phyloP scores from a whole-genome alignment of 331 rosid genomes.

The Saraca asoca region DNA sequence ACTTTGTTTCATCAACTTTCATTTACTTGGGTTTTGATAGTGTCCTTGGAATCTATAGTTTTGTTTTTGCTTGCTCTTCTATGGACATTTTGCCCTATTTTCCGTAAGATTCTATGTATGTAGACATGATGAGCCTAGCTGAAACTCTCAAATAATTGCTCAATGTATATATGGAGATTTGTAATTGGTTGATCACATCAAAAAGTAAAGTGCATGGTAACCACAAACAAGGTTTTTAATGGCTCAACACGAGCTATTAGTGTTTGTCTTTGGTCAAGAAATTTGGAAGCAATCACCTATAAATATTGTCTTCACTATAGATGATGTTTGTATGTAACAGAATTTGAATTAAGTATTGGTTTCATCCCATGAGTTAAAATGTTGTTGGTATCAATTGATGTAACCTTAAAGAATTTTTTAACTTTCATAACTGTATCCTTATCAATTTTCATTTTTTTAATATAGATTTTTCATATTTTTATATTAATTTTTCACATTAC shows the following conservation, averaged over 20 bases:
- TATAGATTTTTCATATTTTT: too few relatives aligned
- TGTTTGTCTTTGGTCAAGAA: too few relatives aligned
- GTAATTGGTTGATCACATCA: constrained; percentile 5
- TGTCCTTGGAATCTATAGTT: constrained; percentile 24
- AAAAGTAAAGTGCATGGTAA: neutral
- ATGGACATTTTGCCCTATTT: constrained; percentile 19
- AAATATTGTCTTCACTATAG: too few relatives aligned
- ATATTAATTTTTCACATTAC: too few relatives aligned
- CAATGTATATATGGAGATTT: neutral
- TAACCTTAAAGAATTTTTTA: too few relatives aligned
- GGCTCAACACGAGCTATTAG: neutral
- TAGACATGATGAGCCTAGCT: neutral
- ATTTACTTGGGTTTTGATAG: constrained; percentile 25
- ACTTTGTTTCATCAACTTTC: constrained; percentile 22
- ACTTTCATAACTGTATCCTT: too few relatives aligned
- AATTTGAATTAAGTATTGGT: too few relatives aligned
- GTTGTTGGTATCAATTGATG: too few relatives aligned
- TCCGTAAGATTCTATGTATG: constrained; percentile 15
- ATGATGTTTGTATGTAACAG: too few relatives aligned
- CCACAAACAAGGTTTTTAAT: neutral
- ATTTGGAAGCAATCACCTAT: too few relatives aligned
- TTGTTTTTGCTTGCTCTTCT: constrained; percentile 29
- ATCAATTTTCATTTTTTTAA: too few relatives aligned
- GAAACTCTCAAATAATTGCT: neutral
- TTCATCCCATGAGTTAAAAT: too few relatives aligned